phyloP scores from a whole-genome alignment of 352 stramenopile species.

The Phytophthora citricola region DNA sequence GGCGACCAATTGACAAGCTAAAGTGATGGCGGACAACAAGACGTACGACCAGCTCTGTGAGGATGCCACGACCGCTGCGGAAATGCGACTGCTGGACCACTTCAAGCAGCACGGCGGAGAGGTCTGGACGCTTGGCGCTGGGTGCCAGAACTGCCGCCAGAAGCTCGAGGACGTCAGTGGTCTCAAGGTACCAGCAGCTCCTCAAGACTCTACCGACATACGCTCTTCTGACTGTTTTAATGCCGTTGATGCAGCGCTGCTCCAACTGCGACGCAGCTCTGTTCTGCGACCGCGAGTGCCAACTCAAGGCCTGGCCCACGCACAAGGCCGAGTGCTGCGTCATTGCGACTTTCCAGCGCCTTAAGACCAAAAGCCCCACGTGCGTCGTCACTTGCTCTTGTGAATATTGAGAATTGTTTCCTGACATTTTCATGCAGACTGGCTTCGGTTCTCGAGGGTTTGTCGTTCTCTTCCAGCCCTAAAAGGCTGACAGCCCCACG shows the following conservation, averaged over 20 bases:
- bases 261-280: conserved; percentile 62
- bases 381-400: conserved; percentile 5
- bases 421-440: conserved; percentile 38
- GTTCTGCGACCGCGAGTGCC: conserved; percentile 72
- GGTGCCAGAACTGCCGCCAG: conserved; percentile 65
- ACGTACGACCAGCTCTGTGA: conserved; percentile 75
- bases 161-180: conserved; percentile 48
- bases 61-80: conserved; percentile 63
- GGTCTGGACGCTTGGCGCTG: conserved; percentile 71
- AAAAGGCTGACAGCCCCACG: conserved; percentile 50
- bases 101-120: conserved; percentile 78
- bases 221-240: background rate
- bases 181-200: conserved; percentile 46
- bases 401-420: background rate
- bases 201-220: too few relatives aligned
- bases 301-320: conserved; percentile 56
- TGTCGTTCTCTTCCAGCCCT: conserved; percentile 42
- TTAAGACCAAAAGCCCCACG: conserved; percentile 22
- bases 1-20: conserved; percentile 10
- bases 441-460: conserved; percentile 37
- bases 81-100: conserved; percentile 75
- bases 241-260: conserved; percentile 48
- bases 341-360: conserved; percentile 60
- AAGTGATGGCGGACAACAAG: conserved; percentile 42
- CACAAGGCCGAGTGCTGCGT: conserved; percentile 72